Evolutionary conservation across 352 stramenopile species (phyloP).

Genomic region (Pythium dissotocum): DNA sequence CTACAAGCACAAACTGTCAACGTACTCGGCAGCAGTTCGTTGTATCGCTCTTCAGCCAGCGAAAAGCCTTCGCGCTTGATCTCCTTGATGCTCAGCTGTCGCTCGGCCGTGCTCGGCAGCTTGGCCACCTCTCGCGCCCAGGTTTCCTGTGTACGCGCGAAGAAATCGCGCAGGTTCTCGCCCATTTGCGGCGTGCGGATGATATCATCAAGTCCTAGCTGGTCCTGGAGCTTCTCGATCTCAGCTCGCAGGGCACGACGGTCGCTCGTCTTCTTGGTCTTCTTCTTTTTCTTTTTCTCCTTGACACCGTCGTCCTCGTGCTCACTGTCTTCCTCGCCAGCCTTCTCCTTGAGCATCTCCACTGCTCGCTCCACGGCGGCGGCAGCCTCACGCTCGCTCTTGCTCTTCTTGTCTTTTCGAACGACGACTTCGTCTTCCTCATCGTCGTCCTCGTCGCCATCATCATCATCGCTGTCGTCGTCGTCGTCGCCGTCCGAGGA

Average conservation of each 20-base stretch:
- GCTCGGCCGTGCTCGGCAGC: slow-evolving; percentile 60
- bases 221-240: slow-evolving; percentile 85
- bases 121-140: slow-evolving; percentile 67
- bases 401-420: slow-evolving; percentile 26
- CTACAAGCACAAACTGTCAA: not conserved
- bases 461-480: slow-evolving; percentile 55
- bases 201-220: slow-evolving; percentile 67
- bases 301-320: slow-evolving; percentile 22
- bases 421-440: slow-evolving; percentile 32
- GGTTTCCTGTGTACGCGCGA: slow-evolving; percentile 73
- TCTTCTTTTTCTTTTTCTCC: slow-evolving; percentile 61
- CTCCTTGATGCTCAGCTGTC: slow-evolving; percentile 81
- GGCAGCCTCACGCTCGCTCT: slow-evolving; percentile 19
- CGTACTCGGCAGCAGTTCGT: slow-evolving; percentile 76
- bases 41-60: slow-evolving; percentile 74
- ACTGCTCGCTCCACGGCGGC: slow-evolving; percentile 46
- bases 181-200: slow-evolving; percentile 77
- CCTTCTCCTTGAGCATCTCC: slow-evolving; percentile 57
- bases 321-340: slow-evolving; percentile 28
- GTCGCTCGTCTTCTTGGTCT: slow-evolving; percentile 65
- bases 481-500: slow-evolving; percentile 82
- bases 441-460: slow-evolving; percentile 55
- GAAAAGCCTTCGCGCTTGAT: slow-evolving; percentile 85
- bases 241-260: slow-evolving; percentile 68
- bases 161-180: slow-evolving; percentile 87